Evolutionary conservation across 192 early-diverging fungal species (phyloP).

Genomic region (Dissophora ornata): DNA sequence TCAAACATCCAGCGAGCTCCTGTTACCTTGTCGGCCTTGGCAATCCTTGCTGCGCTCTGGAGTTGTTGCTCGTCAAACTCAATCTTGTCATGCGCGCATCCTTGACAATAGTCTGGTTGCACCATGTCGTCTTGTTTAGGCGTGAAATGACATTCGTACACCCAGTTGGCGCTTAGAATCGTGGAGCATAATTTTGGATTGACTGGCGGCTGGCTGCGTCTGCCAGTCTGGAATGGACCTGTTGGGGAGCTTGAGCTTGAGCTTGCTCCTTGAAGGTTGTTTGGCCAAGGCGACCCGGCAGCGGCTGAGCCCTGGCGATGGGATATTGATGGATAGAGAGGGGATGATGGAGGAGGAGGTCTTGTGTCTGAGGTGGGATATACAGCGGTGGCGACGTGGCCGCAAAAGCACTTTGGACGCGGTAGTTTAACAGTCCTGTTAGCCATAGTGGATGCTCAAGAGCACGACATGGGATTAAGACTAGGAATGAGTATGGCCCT

Average conservation of each 20-base stretch:
- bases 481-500: too few relatives aligned
- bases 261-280: too few relatives aligned
- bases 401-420: conserved; percentile 27
- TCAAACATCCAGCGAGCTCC: too few relatives aligned
- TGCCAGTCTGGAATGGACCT: too few relatives aligned
- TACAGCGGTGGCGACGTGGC: conserved; percentile 5
- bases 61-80: not conserved
- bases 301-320: too few relatives aligned
- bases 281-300: too few relatives aligned
- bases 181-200: not conserved
- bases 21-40: too few relatives aligned
- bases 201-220: not conserved
- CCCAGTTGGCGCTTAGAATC: conserved; percentile 12
- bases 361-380: not conserved
- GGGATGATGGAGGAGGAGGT: too few relatives aligned
- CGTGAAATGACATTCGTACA: conserved; percentile 23
- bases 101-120: not conserved
- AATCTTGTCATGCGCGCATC: not conserved
- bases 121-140: conserved; percentile 12
- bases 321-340: too few relatives aligned
- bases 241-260: too few relatives aligned
- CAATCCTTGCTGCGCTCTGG: too few relatives aligned
- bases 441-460: not conserved
- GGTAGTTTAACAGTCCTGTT: not conserved
- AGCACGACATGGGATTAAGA: too few relatives aligned